phyloP scores from a whole-genome alignment of 2,329 filamentous ascomycete genomes.

The Fusarium dlaminii region DNA sequence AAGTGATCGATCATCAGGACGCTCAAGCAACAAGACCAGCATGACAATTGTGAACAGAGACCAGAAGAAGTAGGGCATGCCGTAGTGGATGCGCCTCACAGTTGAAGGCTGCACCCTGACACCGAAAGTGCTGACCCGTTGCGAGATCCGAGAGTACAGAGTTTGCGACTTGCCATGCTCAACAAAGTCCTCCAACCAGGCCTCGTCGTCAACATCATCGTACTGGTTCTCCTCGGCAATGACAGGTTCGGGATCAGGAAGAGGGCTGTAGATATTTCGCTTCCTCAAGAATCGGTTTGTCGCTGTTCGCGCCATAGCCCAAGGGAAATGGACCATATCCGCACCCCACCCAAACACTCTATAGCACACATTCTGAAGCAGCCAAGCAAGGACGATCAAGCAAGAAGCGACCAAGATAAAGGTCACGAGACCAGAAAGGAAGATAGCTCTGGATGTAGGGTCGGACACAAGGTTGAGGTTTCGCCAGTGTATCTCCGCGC shows the following conservation, averaged over 20 bases:
- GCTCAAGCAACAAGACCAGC: slow-evolving; percentile 31
- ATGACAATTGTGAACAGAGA: slow-evolving; percentile 37
- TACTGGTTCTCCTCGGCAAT: background rate
- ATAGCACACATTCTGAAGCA: slow-evolving; percentile 42
- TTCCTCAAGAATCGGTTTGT: slow-evolving; percentile 15
- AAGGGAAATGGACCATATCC: slow-evolving; percentile 44
- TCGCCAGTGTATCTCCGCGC: slow-evolving; percentile 50
- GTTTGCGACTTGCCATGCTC: slow-evolving; percentile 7
- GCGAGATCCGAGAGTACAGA: background rate
- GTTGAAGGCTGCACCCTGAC: slow-evolving; percentile 3
- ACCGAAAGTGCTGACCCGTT: slow-evolving; percentile 4
- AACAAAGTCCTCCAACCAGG: background rate
- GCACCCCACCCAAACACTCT: slow-evolving; percentile 40
- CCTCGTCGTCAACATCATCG: slow-evolving; percentile 12
- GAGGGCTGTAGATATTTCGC: slow-evolving; percentile 7
- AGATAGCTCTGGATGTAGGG: slow-evolving; percentile 44
- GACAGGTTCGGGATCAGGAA: slow-evolving; percentile 17
- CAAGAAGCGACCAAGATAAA: slow-evolving; percentile 32
- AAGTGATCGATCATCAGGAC: slow-evolving; percentile 46
- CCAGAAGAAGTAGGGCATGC: slow-evolving; percentile 36
- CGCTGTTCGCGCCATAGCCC: slow-evolving; percentile 18
- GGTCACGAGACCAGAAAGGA: slow-evolving; percentile 48
- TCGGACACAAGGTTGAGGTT: slow-evolving; percentile 48
- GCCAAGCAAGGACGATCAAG: slow-evolving; percentile 31
- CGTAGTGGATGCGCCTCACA: slow-evolving; percentile 6